phyloP scores from a whole-genome alignment of 2,329 filamentous ascomycete species.

The Colletotrichum liaoningense region DNA sequence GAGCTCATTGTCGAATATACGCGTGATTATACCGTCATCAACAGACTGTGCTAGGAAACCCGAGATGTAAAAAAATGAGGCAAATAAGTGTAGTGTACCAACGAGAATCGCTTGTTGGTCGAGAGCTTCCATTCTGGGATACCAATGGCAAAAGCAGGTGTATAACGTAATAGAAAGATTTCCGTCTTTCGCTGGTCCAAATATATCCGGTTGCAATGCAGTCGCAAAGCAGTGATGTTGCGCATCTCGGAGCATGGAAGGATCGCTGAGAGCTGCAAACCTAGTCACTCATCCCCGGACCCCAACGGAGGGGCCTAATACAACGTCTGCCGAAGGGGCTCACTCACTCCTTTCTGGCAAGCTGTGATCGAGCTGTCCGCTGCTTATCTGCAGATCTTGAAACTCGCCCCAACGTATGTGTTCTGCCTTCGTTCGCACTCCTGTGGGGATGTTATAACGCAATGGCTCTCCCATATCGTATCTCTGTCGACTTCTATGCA shows the following conservation, averaged over 20 bases:
- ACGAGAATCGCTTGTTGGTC: background rate
- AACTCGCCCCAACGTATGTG: conserved; percentile 14
- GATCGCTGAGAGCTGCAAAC: conserved; percentile 33
- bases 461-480: background rate
- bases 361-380: conserved; percentile 7
- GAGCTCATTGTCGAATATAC: conserved; percentile 21
- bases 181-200: background rate
- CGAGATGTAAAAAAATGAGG: background rate
- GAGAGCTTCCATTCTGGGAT: conserved; percentile 14
- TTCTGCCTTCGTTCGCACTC: background rate
- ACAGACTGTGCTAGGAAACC: conserved; percentile 3
- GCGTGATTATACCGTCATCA: conserved; percentile 30
- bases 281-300: conserved; percentile 30
- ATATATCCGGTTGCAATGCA: background rate
- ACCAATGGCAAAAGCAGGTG: conserved; percentile 19
- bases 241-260: conserved; percentile 19
- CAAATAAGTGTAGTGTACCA: background rate
- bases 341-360: conserved; percentile 30
- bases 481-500: conserved; percentile 47
- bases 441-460: background rate
- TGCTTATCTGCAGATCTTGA: conserved; percentile 11
- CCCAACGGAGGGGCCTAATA: conserved; percentile 22
- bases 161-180: conserved; percentile 10
- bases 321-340: conserved; percentile 32
- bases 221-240: conserved; percentile 5